These are phyloP conservation scores for Podosphaera xanthii DNA, from an alignment of 2,329 filamentous ascomycete genomes.

Conservation along the genomic window DNA sequence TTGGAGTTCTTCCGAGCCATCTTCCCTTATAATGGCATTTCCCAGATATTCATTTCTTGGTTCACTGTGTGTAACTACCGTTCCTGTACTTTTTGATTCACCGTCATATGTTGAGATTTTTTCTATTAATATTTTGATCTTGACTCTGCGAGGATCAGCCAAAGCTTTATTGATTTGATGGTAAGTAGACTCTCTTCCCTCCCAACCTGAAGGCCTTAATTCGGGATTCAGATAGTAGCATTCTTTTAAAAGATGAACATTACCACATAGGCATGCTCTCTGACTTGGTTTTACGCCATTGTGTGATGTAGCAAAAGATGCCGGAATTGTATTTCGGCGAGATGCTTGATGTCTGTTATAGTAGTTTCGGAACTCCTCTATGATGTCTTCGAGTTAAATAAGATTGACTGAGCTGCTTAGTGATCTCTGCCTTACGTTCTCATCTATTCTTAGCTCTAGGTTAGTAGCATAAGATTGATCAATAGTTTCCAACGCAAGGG, in stretches of 20 bases:
- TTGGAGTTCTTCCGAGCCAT: too few species aligned
- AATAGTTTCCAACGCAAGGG: too few species aligned
- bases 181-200: background rate
- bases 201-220: background rate
- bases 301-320: background rate
- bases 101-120: too few species aligned
- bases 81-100: too few species aligned
- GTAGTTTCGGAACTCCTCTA: background rate
- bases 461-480: background rate
- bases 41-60: too few species aligned
- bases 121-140: too few species aligned
- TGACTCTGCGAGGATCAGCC: too few species aligned
- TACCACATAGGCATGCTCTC: background rate
- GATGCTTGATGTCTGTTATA: background rate
- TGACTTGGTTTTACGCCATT: background rate
- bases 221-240: background rate
- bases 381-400: background rate
- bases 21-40: too few species aligned
- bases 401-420: background rate
- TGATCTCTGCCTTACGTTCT: background rate
- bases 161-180: too few species aligned
- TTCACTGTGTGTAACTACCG: too few species aligned
- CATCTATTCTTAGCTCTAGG: background rate
- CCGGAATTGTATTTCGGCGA: background rate
- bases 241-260: background rate